Conservation (phyloP, 345 rosid genomes). For the Linum trigynum region DNA sequence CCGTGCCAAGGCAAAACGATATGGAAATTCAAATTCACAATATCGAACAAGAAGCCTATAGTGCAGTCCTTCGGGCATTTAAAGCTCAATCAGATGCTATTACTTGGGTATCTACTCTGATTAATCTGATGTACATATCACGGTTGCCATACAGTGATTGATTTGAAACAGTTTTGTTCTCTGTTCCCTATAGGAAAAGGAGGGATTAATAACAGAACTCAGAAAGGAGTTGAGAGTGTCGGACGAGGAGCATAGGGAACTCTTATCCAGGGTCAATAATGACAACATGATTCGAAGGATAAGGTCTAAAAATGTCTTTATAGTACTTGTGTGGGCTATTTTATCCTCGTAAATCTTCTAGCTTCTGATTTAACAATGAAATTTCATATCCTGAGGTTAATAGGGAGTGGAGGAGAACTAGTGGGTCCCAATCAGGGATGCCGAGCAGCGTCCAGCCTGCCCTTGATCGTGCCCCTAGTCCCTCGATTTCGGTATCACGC, state of each 20-base stretch:
- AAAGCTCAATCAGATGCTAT: slow-evolving; percentile 98
- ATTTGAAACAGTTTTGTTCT: neutral
- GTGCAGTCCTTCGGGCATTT: slow-evolving; percentile 82
- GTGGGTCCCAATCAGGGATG: slow-evolving; percentile 54
- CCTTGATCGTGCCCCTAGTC: slow-evolving; percentile 68
- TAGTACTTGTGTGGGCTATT: slow-evolving; percentile 13
- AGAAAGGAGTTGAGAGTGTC: slow-evolving; percentile 92
- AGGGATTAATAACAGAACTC: slow-evolving; percentile 88
- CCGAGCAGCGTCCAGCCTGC: slow-evolving; percentile 50
- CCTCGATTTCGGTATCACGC: slow-evolving; percentile 75
- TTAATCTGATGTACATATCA: neutral
- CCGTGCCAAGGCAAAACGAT: slow-evolving; percentile 57
- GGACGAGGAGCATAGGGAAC: slow-evolving; percentile 90
- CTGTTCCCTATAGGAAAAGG: slow-evolving; percentile 64
- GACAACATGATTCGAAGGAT: slow-evolving; percentile 74
- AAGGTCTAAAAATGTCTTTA: slow-evolving; percentile 48
- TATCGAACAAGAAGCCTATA: slow-evolving; percentile 90
- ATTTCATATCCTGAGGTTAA: slow-evolving; percentile 17
- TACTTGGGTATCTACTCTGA: slow-evolving; percentile 60
- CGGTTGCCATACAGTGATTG: neutral
- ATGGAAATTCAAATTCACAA: slow-evolving; percentile 89
- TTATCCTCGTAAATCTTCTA: neutral
- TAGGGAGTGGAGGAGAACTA: slow-evolving; percentile 92
- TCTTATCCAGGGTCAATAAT: slow-evolving; percentile 72
- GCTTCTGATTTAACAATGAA: slow-evolving; percentile 19